Percentiles rank a stretch among this genome's conserved stretches.
phyloP scores from a whole-genome alignment of 2,329 filamentous ascomycete species.

The Fusarium sp. region DNA sequence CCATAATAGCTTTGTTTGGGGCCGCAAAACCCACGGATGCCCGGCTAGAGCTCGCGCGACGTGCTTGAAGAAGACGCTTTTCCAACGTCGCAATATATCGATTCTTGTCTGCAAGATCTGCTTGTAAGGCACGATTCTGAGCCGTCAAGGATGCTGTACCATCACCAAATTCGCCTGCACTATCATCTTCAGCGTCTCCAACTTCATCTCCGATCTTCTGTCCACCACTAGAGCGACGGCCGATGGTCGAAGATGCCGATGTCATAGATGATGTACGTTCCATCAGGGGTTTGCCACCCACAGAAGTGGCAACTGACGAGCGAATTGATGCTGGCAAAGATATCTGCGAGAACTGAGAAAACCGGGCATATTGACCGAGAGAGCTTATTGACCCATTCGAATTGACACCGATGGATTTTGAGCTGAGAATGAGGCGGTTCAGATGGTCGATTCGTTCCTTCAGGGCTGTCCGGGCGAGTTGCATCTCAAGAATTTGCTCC shows the following conservation, averaged over 20 bases:
- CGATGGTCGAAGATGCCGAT: slow-evolving; percentile 69
- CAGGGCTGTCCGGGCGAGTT: slow-evolving; percentile 90
- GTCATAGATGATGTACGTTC: slow-evolving; percentile 74
- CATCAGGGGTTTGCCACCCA: slow-evolving; percentile 58
- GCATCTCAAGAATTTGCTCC: slow-evolving; percentile 98
- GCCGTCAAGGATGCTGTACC: slow-evolving; percentile 82
- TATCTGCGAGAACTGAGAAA: slow-evolving; percentile 71
- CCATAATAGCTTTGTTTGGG: slow-evolving; percentile 69
- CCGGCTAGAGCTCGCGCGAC: slow-evolving; percentile 88
- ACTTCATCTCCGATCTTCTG: slow-evolving; percentile 56
- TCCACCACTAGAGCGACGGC: slow-evolving; percentile 59
- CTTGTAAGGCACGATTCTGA: slow-evolving; percentile 92
- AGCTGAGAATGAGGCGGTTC: slow-evolving; percentile 93
- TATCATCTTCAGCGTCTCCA: slow-evolving; percentile 71
- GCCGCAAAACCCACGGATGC: slow-evolving; percentile 78
- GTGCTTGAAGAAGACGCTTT: slow-evolving; percentile 88
- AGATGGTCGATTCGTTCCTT: slow-evolving; percentile 98
- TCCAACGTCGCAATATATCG: slow-evolving; percentile 95
- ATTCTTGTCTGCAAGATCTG: slow-evolving; percentile 96
- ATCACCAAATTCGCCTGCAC: slow-evolving; percentile 83
- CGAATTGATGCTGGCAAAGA: slow-evolving; percentile 66
- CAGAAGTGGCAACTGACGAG: slow-evolving; percentile 76
- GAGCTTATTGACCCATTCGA: slow-evolving; percentile 75
- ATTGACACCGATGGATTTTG: slow-evolving; percentile 95
- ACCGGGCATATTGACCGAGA: slow-evolving; percentile 68